A percentile compares a stretch with the other conserved stretches of the same genome.
phyloP scores from a whole-genome alignment of 768 basidiomycete genomes.

The Auriscalpium vulgare region DNA sequence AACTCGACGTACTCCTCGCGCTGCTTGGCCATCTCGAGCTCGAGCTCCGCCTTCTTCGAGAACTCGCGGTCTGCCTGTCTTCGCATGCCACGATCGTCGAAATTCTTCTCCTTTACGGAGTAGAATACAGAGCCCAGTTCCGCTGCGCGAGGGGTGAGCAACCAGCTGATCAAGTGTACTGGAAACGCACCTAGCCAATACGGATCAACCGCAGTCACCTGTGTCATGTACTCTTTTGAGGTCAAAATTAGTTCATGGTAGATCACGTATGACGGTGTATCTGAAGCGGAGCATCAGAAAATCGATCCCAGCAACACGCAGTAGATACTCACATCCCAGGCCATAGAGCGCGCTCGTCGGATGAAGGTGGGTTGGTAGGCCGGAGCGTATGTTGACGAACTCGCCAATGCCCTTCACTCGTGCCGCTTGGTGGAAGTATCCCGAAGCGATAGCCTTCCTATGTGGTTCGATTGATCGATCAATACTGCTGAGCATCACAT shows the following conservation, averaged over 20 bases:
- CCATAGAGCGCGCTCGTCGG: slow-evolving; percentile 96
- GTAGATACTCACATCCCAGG: slow-evolving; percentile 68
- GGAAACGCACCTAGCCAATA: slow-evolving; percentile 80
- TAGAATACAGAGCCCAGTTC: slow-evolving; percentile 96
- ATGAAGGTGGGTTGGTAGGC: slow-evolving; percentile 90
- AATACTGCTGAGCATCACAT: not conserved
- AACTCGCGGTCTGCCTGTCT: slow-evolving; percentile 83
- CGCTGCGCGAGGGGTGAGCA: slow-evolving; percentile 37
- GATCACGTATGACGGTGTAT: slow-evolving; percentile 92
- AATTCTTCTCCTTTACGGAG: slow-evolving; percentile 96
- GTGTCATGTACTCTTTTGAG: slow-evolving; percentile 97
- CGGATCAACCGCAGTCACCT: slow-evolving; percentile 95
- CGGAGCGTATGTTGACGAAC: slow-evolving; percentile 95
- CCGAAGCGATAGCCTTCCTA: slow-evolving; percentile 94
- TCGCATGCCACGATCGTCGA: slow-evolving; percentile 78
- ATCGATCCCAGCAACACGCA: not conserved
- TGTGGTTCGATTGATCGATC: not conserved
- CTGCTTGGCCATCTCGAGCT: slow-evolving; percentile 83
- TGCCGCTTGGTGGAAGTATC: slow-evolving; percentile 98
- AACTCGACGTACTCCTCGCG: slow-evolving; percentile 52
- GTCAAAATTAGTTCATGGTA: slow-evolving; percentile 96
- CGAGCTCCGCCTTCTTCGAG: slow-evolving; percentile 83
- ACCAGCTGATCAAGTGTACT: slow-evolving; percentile 1
- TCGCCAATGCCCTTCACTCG: slow-evolving; percentile 98
- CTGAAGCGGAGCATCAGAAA: slow-evolving; percentile 29